These are phyloP conservation scores for Cocos nucifera DNA, from an alignment of 176 grass and related monocot genomes.

Conservation along the genomic window DNA sequence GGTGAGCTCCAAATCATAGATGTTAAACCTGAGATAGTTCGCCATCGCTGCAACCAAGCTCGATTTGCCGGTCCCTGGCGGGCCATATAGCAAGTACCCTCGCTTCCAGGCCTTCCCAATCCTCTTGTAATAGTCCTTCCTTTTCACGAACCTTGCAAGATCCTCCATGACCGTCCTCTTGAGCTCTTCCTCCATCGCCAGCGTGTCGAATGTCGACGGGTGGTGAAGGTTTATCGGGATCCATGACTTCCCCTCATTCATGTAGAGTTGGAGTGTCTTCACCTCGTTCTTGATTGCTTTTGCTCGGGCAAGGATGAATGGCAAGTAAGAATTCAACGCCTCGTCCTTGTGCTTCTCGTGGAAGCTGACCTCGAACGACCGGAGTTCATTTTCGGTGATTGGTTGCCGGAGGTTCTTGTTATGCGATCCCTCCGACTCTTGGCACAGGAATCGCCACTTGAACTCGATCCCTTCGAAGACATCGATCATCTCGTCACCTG, in stretches of 20 bases:
- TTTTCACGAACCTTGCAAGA: constrained; percentile 56
- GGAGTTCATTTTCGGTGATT: constrained; percentile 49
- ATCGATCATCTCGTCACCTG: constrained; percentile 72
- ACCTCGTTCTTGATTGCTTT: constrained; percentile 55
- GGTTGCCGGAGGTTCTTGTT: constrained; percentile 28
- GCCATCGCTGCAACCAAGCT: constrained; percentile 88
- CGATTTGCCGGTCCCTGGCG: constrained; percentile 79
- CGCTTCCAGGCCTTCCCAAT: constrained; percentile 93
- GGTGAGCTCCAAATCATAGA: constrained; percentile 82
- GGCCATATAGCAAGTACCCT: constrained; percentile 78
- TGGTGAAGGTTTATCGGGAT: constrained; percentile 65
- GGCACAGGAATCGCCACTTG: constrained; percentile 58
- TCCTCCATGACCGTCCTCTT: constrained; percentile 67
- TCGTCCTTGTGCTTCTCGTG: constrained; percentile 65
- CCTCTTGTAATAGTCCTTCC: constrained; percentile 79
- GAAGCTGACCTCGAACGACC: constrained; percentile 71
- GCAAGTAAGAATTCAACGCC: constrained; percentile 51
- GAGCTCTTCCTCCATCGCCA: constrained; percentile 54
- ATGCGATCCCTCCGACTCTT: constrained; percentile 17
- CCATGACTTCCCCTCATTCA: constrained; percentile 73
- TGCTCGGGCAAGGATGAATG: constrained; percentile 47
- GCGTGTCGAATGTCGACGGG: constrained; percentile 64
- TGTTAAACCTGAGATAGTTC: constrained; percentile 83
- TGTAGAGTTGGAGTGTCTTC: constrained; percentile 62
- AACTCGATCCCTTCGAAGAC: constrained; percentile 62